Evolutionary conservation across 139 green algal genomes (phyloP), one percentile per base, ranked within the genome.

Genomic region (Chlamydomonas eustigma): DNA sequence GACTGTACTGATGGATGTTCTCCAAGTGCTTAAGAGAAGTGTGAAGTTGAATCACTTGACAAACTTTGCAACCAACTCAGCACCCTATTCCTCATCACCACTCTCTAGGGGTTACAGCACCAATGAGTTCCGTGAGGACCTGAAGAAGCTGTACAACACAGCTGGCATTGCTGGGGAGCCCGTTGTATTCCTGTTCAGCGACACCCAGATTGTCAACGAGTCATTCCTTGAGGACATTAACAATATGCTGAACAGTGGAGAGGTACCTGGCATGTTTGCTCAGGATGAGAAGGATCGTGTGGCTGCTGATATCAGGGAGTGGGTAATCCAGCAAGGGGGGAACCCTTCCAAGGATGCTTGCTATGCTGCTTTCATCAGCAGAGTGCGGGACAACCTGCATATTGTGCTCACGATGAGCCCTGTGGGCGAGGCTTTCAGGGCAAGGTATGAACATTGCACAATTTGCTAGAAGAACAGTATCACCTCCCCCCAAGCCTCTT

Each of bases 171-270:
- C 88, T 4, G 89, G 89, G 30, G 76, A 88, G 81, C 82, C 78
- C 3, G 84, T 90, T 24, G 85, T 90, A 30, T 94, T 96, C 82
- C 81, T 94, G 66, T 91, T 96, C 80, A 88, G 75, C 52, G 91
- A 96, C 82, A 92, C 83, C 0, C 64, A 86, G 76, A 93, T 96
- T 64, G 80, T 91, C 39, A 72, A 80, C 24, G 91, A 94, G 84
- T 51, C 33, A 3, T 93, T 94, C 83, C 76, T 96, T 24, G 91
- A 96, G 80, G 91, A 94, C 81, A 91, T 94, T 68, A 94, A 94
- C 84, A 94, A 92, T 79, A 86, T 96, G 78, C 90, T 96, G 52
- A 94, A 94, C 83, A 89, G 78, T 51, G 91, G 91, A n/a, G 88
- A 94, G 81, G 90, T 93, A 71, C 85, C 89, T 0, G 78, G 84